Conservation (phyloP, 768 basidiomycete species). For the Termitomyces sp. region DNA sequence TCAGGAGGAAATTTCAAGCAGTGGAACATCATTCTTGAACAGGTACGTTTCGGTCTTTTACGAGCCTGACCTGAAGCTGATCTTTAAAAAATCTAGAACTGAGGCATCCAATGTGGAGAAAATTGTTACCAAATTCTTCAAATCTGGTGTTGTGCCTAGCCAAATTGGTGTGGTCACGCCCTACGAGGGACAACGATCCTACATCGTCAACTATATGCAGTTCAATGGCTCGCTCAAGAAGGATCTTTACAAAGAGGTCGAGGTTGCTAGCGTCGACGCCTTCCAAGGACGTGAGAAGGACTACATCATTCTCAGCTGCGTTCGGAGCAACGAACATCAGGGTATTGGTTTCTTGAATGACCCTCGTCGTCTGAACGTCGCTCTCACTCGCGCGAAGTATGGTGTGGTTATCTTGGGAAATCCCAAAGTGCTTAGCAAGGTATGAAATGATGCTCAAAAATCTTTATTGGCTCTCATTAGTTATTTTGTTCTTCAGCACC, state of each 20-base stretch:
- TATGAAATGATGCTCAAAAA: constrained; percentile 34
- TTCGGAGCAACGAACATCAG: constrained; percentile 98
- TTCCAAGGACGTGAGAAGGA: constrained; percentile 99
- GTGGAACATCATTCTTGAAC: constrained; percentile 98
- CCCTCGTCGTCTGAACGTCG: constrained; percentile 93
- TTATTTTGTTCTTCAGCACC: constrained; percentile 61
- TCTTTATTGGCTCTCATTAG: constrained; percentile 6
- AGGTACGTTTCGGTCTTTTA: constrained; percentile 45
- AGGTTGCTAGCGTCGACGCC: constrained; percentile 97
- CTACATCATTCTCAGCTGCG: constrained; percentile 97
- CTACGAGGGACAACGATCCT: constrained; percentile 97
- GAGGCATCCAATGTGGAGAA: constrained; percentile 99
- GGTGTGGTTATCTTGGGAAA: constrained; percentile 99
- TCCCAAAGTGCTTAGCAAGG: constrained; percentile 99
- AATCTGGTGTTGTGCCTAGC: constrained; percentile 90
- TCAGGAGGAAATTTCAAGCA: constrained; percentile 97
- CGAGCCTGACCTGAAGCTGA: neutral
- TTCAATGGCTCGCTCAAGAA: constrained; percentile 99
- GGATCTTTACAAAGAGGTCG: constrained; percentile 98
- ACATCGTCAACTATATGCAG: constrained; percentile 99
- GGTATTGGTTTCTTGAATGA: constrained; percentile 99
- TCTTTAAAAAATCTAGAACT: constrained; percentile 54
- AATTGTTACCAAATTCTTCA: constrained; percentile 99
- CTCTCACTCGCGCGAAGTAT: constrained; percentile 95
- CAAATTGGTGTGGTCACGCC: constrained; percentile 99